phyloP scores from a whole-genome alignment of 371 early-diverging fungal genomes.

The Mortierella sp. region DNA sequence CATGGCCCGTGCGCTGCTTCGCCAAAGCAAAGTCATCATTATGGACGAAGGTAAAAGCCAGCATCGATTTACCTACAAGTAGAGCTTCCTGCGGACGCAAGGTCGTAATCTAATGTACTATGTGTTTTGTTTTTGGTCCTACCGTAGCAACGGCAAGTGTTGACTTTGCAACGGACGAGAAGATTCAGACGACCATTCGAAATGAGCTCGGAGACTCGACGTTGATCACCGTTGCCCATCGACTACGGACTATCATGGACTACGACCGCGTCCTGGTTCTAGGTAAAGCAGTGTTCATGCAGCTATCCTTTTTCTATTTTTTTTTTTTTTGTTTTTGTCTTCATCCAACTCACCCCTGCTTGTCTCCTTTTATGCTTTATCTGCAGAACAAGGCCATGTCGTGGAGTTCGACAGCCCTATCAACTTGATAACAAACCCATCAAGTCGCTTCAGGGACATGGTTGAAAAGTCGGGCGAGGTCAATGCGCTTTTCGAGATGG shows the following conservation, averaged over 20 bases:
- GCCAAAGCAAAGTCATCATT: conserved; percentile 71
- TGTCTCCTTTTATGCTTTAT: not conserved
- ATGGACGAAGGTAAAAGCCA: conserved; percentile 70
- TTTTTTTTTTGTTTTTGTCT: not conserved
- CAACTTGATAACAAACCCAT: conserved; percentile 58
- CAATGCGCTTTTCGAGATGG: conserved; percentile 62
- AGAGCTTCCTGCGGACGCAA: no score
- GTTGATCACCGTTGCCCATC: conserved; percentile 76
- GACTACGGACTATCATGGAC: conserved; percentile 82
- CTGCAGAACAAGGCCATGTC: conserved; percentile 60
- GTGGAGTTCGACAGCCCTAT: conserved; percentile 75
- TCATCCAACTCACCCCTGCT: not conserved
- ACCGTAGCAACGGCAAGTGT: conserved; percentile 79
- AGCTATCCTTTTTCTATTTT: no score
- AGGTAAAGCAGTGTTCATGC: no score
- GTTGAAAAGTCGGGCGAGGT: conserved; percentile 77
- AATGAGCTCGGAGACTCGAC: conserved; percentile 69
- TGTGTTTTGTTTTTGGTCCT: not conserved
- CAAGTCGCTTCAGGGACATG: conserved; percentile 70
- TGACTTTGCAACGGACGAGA: conserved; percentile 75
- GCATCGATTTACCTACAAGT: no score
- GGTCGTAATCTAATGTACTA: no score
- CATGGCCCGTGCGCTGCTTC: conserved; percentile 80
- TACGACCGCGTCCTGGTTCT: conserved; percentile 85
- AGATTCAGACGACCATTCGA: conserved; percentile 79